Conservation (phyloP, 2,329 filamentous ascomycete genomes). For the Alternaria novae-zelandiae region DNA sequence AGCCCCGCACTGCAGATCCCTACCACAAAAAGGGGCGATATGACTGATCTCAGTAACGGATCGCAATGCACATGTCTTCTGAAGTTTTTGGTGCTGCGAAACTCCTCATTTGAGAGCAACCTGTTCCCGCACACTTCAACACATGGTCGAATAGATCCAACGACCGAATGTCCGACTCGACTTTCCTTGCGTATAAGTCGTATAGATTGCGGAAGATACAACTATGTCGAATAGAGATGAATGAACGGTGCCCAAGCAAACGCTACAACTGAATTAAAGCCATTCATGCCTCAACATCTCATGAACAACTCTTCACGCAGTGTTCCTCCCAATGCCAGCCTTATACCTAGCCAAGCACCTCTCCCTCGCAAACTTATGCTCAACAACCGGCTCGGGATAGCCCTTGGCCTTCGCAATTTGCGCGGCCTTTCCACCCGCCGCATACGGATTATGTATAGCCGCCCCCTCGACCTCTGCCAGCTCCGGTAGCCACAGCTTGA, state of each 20-base stretch:
- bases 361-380: conserved; percentile 73
- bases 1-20: neutral
- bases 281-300: neutral
- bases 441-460: conserved; percentile 83
- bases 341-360: conserved; percentile 75
- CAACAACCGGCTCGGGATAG: conserved; percentile 77
- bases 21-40: neutral
- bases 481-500: conserved; percentile 82
- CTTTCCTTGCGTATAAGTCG: conserved; percentile 6
- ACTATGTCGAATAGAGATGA: neutral
- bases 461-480: conserved; percentile 67
- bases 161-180: conserved; percentile 30
- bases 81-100: neutral
- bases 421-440: conserved; percentile 61
- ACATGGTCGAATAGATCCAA: conserved; percentile 42
- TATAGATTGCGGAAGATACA: neutral
- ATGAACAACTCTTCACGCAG: conserved; percentile 38
- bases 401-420: conserved; percentile 67
- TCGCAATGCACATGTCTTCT: neutral
- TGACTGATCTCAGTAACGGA: neutral
- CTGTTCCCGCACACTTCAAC: conserved; percentile 61
- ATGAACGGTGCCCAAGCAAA: neutral
- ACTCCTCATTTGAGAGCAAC: conserved; percentile 34
- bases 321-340: conserved; percentile 62
- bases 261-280: neutral